These are phyloP conservation scores for Cystobasidium slooffiae DNA, from an alignment of 1,284 basidiomycete genomes.

Conservation along the genomic window DNA sequence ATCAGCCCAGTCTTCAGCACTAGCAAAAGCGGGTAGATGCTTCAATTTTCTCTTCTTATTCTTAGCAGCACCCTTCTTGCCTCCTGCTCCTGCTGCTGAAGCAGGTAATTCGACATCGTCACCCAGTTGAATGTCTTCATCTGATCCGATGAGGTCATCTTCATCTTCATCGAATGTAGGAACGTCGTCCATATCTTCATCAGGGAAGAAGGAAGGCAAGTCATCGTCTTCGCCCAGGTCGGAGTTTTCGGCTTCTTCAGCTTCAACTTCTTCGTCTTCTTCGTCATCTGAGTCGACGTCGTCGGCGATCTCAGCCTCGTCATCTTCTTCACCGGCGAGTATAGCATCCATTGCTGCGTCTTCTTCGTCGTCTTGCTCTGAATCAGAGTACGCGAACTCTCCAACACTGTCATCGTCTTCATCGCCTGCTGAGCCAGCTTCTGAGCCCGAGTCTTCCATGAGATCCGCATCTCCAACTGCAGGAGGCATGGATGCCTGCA, in stretches of 20 bases:
- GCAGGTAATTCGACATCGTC: constrained; percentile 66
- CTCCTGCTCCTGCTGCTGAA: constrained; percentile 47
- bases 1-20: constrained; percentile 91
- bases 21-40: constrained; percentile 83
- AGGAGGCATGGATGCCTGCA: constrained; percentile 59
- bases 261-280: constrained; percentile 51
- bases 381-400: constrained; percentile 57
- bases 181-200: constrained; percentile 52
- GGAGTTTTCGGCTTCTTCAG: constrained; percentile 55
- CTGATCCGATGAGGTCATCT: constrained; percentile 50
- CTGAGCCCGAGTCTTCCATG: constrained; percentile 59
- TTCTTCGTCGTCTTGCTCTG: constrained; percentile 62
- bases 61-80: constrained; percentile 58
- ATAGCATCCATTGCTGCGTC: constrained; percentile 58
- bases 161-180: constrained; percentile 52
- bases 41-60: constrained; percentile 74
- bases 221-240: constrained; percentile 58
- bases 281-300: constrained; percentile 16
- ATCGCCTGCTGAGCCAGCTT: constrained; percentile 48
- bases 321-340: constrained; percentile 52
- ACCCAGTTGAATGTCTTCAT: constrained; percentile 56
- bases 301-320: background rate
- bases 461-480: constrained; percentile 64
- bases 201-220: constrained; percentile 47
- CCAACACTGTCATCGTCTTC: constrained; percentile 54